Evolutionary conservation across 305 asterid species (phyloP).

Genomic region (Solanum hybrid): DNA sequence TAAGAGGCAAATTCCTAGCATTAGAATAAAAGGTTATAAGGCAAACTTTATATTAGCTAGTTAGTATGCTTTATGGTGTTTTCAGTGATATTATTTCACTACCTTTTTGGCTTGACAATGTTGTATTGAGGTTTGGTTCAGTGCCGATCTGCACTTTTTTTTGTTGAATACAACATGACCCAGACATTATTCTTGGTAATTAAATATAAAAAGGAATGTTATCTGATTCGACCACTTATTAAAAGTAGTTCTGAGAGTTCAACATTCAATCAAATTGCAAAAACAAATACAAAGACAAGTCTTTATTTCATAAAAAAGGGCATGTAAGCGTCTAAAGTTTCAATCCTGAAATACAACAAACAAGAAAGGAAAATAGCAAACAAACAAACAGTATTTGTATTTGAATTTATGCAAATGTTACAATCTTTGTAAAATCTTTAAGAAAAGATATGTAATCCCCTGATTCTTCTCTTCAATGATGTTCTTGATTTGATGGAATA

Average conservation of each 20-base stretch:
- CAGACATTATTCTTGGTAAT: not conserved
- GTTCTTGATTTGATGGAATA: no score
- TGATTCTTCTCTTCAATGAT: no score
- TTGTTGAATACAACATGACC: not conserved
- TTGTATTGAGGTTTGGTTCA: not conserved
- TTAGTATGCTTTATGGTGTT: not conserved
- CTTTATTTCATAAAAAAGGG: not conserved
- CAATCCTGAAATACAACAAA: no score
- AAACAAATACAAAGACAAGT: not conserved
- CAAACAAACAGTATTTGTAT: no score
- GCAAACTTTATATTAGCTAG: not conserved
- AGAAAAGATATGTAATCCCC: no score
- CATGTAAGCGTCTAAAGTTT: no score
- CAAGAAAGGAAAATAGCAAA: no score
- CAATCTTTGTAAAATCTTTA: no score
- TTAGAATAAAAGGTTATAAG: not conserved
- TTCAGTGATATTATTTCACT: not conserved
- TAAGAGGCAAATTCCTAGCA: not conserved
- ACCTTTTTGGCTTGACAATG: not conserved
- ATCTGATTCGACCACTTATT: not conserved
- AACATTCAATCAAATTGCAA: not conserved
- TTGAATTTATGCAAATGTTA: no score
- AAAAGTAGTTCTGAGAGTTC: not conserved
- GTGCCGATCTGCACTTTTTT: not conserved
- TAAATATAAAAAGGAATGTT: no score